Percentiles rank a stretch among this genome's conserved stretches.
These are phyloP conservation scores for Pochonia chlamydosporia DNA, from an alignment of 2,329 filamentous ascomycete species.

Conservation along the genomic window DNA sequence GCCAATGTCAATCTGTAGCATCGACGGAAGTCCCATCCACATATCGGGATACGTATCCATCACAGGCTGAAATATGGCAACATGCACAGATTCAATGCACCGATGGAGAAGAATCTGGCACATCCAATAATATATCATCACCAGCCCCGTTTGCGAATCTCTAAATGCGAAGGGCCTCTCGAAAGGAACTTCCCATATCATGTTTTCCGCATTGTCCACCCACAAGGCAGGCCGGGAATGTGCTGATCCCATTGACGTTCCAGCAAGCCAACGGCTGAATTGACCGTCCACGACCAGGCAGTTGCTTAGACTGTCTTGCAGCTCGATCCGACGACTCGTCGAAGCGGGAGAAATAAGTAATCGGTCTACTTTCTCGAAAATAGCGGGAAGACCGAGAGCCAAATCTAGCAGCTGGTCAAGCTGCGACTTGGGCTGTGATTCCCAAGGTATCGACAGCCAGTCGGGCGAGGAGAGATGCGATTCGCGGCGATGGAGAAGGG, in stretches of 20 bases:
- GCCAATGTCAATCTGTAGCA: slow-evolving; percentile 33
- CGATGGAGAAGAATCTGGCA: slow-evolving; percentile 42
- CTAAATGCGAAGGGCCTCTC: slow-evolving; percentile 38
- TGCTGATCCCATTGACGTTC: slow-evolving; percentile 19
- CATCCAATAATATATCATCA: slow-evolving; percentile 50
- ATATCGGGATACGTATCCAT: slow-evolving; percentile 33
- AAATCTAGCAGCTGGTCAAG: slow-evolving; percentile 50
- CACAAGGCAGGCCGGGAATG: slow-evolving; percentile 32
- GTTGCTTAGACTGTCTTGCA: slow-evolving; percentile 41
- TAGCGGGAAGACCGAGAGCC: slow-evolving; percentile 38
- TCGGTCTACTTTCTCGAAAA: slow-evolving; percentile 40
- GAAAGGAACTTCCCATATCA: slow-evolving; percentile 35
- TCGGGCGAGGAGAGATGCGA: slow-evolving; percentile 46
- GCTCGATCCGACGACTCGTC: slow-evolving; percentile 34
- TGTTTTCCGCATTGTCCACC: slow-evolving; percentile 25
- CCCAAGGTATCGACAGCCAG: slow-evolving; percentile 48
- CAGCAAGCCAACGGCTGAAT: slow-evolving; percentile 42
- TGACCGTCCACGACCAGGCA: slow-evolving; percentile 42
- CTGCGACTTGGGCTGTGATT: slow-evolving; percentile 41
- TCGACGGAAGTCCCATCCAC: slow-evolving; percentile 31
- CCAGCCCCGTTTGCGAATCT: slow-evolving; percentile 36
- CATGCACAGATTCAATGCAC: slow-evolving; percentile 40
- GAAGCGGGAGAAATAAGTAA: slow-evolving; percentile 34
- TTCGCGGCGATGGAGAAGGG: slow-evolving; percentile 42
- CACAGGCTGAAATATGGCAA: slow-evolving; percentile 37